Conservation (phyloP, 73 alveolate genomes). For the Tetrahymena elliotti region DNA sequence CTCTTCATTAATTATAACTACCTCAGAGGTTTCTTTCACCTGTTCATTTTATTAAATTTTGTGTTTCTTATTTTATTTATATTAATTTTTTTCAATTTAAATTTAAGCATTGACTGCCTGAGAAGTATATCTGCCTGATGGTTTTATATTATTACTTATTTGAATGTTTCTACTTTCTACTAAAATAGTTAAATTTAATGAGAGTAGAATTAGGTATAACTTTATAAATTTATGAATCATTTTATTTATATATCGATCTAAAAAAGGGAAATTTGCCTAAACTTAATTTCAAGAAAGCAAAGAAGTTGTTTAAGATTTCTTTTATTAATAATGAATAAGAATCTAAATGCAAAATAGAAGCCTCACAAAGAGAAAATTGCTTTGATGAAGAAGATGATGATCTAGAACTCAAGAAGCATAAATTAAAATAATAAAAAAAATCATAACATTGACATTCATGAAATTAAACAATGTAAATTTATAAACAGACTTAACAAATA, state of each 20-base stretch:
- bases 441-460: too few relatives aligned
- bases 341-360: too few relatives aligned
- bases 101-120: too few relatives aligned
- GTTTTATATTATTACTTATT: too few relatives aligned
- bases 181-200: too few relatives aligned
- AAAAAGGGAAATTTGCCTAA: background rate
- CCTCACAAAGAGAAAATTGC: too few relatives aligned
- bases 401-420: too few relatives aligned
- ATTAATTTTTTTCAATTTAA: background rate
- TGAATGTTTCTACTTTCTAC: background rate
- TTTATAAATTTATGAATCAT: background rate
- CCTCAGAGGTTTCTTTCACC: background rate
- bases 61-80: background rate
- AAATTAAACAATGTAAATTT: too few relatives aligned
- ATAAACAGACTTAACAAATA: too few relatives aligned
- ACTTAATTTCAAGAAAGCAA: background rate
- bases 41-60: background rate
- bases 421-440: too few relatives aligned
- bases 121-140: background rate
- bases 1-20: background rate
- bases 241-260: background rate
- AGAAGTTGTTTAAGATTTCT: background rate
- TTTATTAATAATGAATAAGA: too few relatives aligned
- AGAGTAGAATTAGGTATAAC: background rate
- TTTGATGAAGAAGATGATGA: too few relatives aligned